Base-by-base conservation (phyloP, 257 asterid species). In the Gentiana straminea region DNA sequence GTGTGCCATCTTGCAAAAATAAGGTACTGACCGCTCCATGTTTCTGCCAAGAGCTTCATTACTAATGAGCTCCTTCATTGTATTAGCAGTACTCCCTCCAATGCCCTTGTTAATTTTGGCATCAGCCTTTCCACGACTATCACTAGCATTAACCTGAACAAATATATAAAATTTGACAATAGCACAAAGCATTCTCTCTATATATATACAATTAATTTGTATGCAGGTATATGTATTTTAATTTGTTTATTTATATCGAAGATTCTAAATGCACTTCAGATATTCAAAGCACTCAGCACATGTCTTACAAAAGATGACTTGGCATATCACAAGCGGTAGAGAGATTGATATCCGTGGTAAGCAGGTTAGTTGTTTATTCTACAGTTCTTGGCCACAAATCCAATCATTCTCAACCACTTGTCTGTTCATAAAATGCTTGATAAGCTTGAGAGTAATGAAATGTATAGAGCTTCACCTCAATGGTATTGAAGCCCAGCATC, bases 51-150 rank as follows among this genome's bases (percentile, higher is more conserved):
- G 72, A 41, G 90, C 64, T 68, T 80, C 77, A 78, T 92, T 92
- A 80, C 87, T 85, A 59, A 92, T 81, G 70, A 85, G 94, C 67
- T 85, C 97, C 76, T 92, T 88, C 60, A 88, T 62, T 58, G 93
- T 81, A 76, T 92, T 92, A 53, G 99, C 82, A 68, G 84, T 88
- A 76, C 95, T 85, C 66, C 99, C 99, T 69, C 87, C 88, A 70
- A 92, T 77, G 73, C 99, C 99, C 68, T 73, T 88, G 77, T 67
- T 85, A 60, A 92, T 85, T 79, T 87, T 92, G 50, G 89, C 70
- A 80, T 92, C 88, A 61, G 99, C 97, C 75, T 88, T 92, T 53
- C 99, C 99, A 65, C 99, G 99, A 68, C 76, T 92, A 68, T 88
- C 99, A 70, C 99, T 92, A 66, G 99, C 99, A 75, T 92, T 92